Percentiles rank a stretch among this genome's conserved stretches.
phyloP scores from a whole-genome alignment of 2,329 filamentous ascomycete genomes.

The Penicillium sp. region DNA sequence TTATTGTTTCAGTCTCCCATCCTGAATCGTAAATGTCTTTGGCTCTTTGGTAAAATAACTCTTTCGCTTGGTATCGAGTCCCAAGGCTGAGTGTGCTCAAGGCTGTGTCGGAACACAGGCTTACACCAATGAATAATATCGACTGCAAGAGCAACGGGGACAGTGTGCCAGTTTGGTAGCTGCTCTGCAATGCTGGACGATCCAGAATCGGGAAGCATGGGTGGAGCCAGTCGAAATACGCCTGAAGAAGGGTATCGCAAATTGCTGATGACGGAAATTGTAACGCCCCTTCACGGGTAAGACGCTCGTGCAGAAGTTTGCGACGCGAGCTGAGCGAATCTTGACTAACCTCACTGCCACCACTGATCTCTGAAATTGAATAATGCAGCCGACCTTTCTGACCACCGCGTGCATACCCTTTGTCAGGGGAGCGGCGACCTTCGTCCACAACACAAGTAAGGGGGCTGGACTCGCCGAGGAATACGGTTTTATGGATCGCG shows the following conservation, averaged over 20 bases:
- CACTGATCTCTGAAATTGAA: slow-evolving; percentile 30
- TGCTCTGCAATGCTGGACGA: slow-evolving; percentile 44
- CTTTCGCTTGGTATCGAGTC: slow-evolving; percentile 54
- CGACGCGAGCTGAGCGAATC: slow-evolving; percentile 26
- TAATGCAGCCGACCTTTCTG: slow-evolving; percentile 42
- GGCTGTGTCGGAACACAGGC: slow-evolving; percentile 52
- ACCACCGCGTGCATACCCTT: slow-evolving; percentile 32
- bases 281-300: slow-evolving; percentile 46
- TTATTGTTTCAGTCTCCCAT: slow-evolving; percentile 54
- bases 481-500: slow-evolving; percentile 36
- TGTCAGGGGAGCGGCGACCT: slow-evolving; percentile 28
- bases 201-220: slow-evolving; percentile 59
- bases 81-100: slow-evolving; percentile 50
- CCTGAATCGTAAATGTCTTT: slow-evolving; percentile 57
- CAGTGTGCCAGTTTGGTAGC: slow-evolving; percentile 44
- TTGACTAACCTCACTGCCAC: slow-evolving; percentile 16
- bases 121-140: slow-evolving; percentile 58
- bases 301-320: slow-evolving; percentile 36
- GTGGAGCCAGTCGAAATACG: slow-evolving; percentile 60
- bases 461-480: slow-evolving; percentile 52
- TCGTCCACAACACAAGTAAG: slow-evolving; percentile 53
- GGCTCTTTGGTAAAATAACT: slow-evolving; percentile 52
- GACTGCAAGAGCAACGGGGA: slow-evolving; percentile 55
- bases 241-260: slow-evolving; percentile 48
- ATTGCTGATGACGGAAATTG: slow-evolving; percentile 48